phyloP scores from a whole-genome alignment of 2,329 filamentous ascomycete genomes.

The Fusarium verticillioides region DNA sequence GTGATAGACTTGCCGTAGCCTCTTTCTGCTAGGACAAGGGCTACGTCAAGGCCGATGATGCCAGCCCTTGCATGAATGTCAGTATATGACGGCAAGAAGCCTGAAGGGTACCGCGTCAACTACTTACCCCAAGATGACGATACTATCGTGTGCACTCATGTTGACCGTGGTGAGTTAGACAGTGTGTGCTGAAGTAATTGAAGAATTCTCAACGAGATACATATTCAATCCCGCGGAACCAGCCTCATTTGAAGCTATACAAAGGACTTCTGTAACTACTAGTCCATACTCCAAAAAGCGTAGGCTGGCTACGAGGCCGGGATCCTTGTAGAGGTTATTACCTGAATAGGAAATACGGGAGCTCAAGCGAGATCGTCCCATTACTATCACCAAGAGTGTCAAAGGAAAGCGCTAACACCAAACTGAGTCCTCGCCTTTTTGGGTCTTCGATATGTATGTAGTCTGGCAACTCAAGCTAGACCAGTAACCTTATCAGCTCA shows the following conservation, averaged over 20 bases:
- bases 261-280: no score
- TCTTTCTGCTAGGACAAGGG: neutral
- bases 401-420: no score
- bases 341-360: neutral
- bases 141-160: neutral
- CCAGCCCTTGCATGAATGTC: fast-evolving
- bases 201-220: no score
- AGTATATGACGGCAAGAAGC: neutral
- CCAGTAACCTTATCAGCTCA: no score
- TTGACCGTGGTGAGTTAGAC: no score
- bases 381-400: neutral
- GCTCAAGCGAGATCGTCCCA: fast-evolving
- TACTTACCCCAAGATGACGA: neutral
- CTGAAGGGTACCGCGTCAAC: fast-evolving
- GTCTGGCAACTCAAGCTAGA: no score
- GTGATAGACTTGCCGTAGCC: neutral
- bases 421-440: no score
- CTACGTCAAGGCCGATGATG: neutral
- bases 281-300: neutral
- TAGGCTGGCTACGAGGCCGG: fast-evolving
- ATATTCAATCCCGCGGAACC: no score
- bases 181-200: no score
- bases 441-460: no score
- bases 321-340: neutral
- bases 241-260: neutral